Conservation (phyloP, 768 basidiomycete genomes). For the Phlegmacium glaucopus region DNA sequence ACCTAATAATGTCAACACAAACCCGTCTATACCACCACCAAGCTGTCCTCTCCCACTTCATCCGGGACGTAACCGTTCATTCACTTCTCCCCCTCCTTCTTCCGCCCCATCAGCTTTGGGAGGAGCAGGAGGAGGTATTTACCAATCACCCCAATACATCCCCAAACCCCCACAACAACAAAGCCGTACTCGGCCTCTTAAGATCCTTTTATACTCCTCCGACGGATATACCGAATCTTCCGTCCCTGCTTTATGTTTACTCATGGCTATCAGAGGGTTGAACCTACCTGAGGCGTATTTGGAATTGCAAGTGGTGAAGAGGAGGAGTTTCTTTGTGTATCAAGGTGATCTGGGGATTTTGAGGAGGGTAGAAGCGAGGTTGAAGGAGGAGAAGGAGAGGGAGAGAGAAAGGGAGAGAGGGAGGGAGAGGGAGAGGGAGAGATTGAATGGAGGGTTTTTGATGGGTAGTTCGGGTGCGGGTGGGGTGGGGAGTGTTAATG, state of each 20-base stretch:
- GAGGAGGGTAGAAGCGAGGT: conserved; percentile 58
- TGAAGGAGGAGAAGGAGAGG: conserved; percentile 40
- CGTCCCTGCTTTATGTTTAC: conserved; percentile 78
- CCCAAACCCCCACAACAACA: conserved; percentile 17
- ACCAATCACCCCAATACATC: no score
- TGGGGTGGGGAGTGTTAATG: conserved; percentile 19
- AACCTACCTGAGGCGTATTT: conserved; percentile 88
- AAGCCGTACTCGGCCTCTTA: conserved; percentile 56
- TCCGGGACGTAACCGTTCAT: conserved; percentile 27
- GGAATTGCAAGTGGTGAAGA: conserved; percentile 78
- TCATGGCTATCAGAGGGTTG: conserved; percentile 73
- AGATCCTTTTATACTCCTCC: conserved; percentile 76
- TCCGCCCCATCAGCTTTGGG: conserved; percentile 11
- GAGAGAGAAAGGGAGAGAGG: conserved; percentile 31
- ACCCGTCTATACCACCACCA: conserved; percentile 16
- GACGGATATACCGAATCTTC: conserved; percentile 95
- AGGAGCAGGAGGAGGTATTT: background rate
- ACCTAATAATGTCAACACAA: background rate
- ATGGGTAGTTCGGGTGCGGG: conserved; percentile 10
- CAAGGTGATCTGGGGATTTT: conserved; percentile 73
- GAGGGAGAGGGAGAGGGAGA: conserved; percentile 29
- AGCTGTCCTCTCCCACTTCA: conserved; percentile 20
- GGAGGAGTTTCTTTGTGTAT: conserved; percentile 91
- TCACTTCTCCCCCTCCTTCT: conserved; percentile 29
- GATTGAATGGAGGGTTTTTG: conserved; percentile 24